Evolutionary conservation across 148 eudicot species (phyloP), one percentile per base, ranked within the genome.

Genomic region (Fallopia convolvulus): DNA sequence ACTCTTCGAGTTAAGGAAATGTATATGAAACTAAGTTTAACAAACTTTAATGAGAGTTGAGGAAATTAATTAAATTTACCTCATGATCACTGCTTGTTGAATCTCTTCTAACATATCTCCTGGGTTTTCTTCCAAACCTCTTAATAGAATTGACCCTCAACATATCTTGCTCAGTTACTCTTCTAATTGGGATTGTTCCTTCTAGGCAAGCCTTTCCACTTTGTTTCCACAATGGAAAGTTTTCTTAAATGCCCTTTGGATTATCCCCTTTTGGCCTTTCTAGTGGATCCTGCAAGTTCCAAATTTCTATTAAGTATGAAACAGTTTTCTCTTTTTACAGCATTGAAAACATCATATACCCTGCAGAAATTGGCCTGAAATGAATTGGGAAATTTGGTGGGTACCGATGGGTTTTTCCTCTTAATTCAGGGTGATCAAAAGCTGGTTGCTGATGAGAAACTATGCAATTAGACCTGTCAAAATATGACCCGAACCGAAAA

Each of bases 131-230:
- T 12, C 97, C 98, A 73, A 92, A 94, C 68, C 84, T 78, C 70
- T 41, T 70, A 14, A 94, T 15, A 4, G 95, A 87, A 77, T 76
- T 85, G 15, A 88, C 92, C 79, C 98, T 84, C 26, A 90, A 46
- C 44, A 94, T 77, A 70, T 94, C 98, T 80, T 87, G 80, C 76
- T 92, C 96, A 20, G 55, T 94, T 50, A 96, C 92, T 88, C 98
- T 92, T 86, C 98, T 83, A 9, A 92, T 81, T 20, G 98, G 98
- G 74, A 94, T 78, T 46, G 98, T 94, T 30, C 93, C 93, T 74
- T 88, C 80, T 20, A 93, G 91, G 76, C 98, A 94, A 39, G 63
- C 78, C 66, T 94, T 97, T 8, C 87, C 92, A 21, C 81, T 83
- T 61, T 85, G 14, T 50, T 87, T 89, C 99, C 97, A 94, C 18